A percentile compares a stretch with the other conserved stretches of the same genome.
These are phyloP conservation scores for Sphaerulina vaccinii DNA, from an alignment of 2,329 filamentous ascomycete species.

Conservation along the genomic window DNA sequence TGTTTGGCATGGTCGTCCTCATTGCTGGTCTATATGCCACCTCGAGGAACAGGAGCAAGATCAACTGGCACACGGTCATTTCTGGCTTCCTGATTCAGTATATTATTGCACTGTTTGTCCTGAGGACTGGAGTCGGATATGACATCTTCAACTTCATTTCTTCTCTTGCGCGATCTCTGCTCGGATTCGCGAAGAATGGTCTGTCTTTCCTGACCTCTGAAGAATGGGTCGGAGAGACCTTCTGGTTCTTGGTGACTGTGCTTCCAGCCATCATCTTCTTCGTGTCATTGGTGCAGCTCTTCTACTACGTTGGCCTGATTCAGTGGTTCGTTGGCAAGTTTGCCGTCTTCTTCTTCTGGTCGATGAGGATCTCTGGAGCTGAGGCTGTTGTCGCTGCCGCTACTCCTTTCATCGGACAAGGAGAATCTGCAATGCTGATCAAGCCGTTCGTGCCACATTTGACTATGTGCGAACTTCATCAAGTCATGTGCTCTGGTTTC, in stretches of 20 bases:
- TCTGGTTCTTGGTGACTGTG: constrained; percentile 71
- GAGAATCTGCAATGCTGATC: constrained; percentile 91
- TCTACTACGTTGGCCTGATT: constrained; percentile 76
- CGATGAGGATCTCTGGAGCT: constrained; percentile 79
- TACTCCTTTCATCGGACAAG: constrained; percentile 91
- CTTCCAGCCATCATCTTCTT: constrained; percentile 96
- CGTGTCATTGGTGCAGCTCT: constrained; percentile 82
- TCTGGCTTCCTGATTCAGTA: constrained; percentile 88
- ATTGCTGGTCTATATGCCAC: constrained; percentile 66
- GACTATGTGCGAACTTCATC: constrained; percentile 84
- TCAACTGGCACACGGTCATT: constrained; percentile 60
- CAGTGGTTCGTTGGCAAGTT: constrained; percentile 91
- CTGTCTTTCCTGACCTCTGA: constrained; percentile 66
- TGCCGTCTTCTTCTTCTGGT: constrained; percentile 88
- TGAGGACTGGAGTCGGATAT: constrained; percentile 74
- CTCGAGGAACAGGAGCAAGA: constrained; percentile 64
- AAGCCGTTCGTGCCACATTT: constrained; percentile 81
- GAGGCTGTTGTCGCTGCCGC: constrained; percentile 93
- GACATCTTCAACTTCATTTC: constrained; percentile 93
- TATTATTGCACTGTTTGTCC: constrained; percentile 82
- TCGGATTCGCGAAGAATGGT: constrained; percentile 74
- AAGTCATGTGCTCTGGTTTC: constrained; percentile 89
- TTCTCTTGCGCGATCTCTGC: constrained; percentile 66
- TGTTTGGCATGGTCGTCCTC: constrained; percentile 75
- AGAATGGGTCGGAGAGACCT: constrained; percentile 47